Evolutionary conservation across 2,329 filamentous ascomycete genomes (phyloP).

Genomic region (Talaromyces sp.): DNA sequence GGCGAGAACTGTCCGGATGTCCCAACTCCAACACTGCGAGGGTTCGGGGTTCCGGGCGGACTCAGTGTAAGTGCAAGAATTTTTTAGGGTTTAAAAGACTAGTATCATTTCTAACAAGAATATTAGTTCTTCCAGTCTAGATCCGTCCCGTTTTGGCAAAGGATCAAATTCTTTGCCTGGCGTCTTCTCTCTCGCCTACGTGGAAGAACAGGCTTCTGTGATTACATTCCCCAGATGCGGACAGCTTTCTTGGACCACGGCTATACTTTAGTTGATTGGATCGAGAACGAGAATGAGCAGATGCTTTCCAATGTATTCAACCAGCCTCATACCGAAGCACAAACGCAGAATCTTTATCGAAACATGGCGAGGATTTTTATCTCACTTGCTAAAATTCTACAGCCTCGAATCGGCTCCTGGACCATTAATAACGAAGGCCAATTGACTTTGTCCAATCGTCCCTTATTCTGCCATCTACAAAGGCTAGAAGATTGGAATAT

Average conservation of each 20-base stretch:
- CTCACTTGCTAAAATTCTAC: not conserved
- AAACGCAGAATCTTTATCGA: not conserved
- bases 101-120: not conserved
- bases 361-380: not conserved
- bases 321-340: not conserved
- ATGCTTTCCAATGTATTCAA: conserved; percentile 2
- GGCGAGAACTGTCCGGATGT: conserved; percentile 21
- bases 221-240: not conserved
- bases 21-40: conserved; percentile 21
- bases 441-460: not conserved
- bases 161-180: not conserved
- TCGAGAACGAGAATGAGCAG: not conserved
- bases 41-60: conserved; percentile 23
- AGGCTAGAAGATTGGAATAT: not conserved
- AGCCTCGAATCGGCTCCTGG: not conserved
- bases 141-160: not conserved
- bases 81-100: not conserved
- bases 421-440: not conserved
- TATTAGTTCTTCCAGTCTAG: not conserved
- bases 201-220: not conserved
- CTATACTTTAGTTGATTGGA: not conserved
- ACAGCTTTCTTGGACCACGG: not conserved
- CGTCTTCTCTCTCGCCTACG: not conserved
- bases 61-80: conserved; percentile 18
- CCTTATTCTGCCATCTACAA: not conserved